Percentiles rank a stretch among this genome's conserved stretches.
phyloP scores from a whole-genome alignment of 352 stramenopile genomes.

The Pythium aristosporum region DNA sequence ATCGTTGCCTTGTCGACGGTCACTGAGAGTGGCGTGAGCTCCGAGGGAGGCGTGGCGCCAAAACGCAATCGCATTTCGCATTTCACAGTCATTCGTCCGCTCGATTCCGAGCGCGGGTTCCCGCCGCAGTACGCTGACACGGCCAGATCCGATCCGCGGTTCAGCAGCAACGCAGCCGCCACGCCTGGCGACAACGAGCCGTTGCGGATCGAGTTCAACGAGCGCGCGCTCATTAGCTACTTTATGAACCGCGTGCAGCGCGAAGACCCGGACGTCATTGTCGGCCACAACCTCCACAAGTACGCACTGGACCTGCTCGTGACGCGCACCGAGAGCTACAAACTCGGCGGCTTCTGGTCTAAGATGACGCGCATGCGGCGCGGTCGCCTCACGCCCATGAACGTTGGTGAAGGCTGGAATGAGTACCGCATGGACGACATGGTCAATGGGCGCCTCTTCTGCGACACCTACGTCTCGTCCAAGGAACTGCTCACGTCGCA shows the following conservation, averaged over 20 bases:
- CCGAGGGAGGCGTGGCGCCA: slow-evolving; percentile 43
- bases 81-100: slow-evolving; percentile 79
- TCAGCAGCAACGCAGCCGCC: slow-evolving; percentile 48
- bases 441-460: slow-evolving; percentile 95
- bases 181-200: slow-evolving; percentile 36
- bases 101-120: slow-evolving; percentile 65
- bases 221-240: slow-evolving; percentile 85
- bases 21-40: slow-evolving; percentile 71
- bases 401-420: slow-evolving; percentile 84
- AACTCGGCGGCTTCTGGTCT: slow-evolving; percentile 82
- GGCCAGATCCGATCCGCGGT: slow-evolving; percentile 61
- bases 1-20: slow-evolving; percentile 88
- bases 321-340: slow-evolving; percentile 91
- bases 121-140: slow-evolving; percentile 52
- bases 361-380: slow-evolving; percentile 81
- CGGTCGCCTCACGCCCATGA: slow-evolving; percentile 73
- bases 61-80: slow-evolving; percentile 54
- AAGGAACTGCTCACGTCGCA: slow-evolving; percentile 97
- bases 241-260: slow-evolving; percentile 90
- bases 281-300: slow-evolving; percentile 98
- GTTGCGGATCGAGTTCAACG: slow-evolving; percentile 75
- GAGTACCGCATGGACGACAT: slow-evolving; percentile 88
- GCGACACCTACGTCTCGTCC: slow-evolving; percentile 97
- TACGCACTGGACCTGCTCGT: slow-evolving; percentile 99
- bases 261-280: slow-evolving; percentile 98